Conservation (phyloP, 208 protist species). For the Leishmania guyanensis region DNA sequence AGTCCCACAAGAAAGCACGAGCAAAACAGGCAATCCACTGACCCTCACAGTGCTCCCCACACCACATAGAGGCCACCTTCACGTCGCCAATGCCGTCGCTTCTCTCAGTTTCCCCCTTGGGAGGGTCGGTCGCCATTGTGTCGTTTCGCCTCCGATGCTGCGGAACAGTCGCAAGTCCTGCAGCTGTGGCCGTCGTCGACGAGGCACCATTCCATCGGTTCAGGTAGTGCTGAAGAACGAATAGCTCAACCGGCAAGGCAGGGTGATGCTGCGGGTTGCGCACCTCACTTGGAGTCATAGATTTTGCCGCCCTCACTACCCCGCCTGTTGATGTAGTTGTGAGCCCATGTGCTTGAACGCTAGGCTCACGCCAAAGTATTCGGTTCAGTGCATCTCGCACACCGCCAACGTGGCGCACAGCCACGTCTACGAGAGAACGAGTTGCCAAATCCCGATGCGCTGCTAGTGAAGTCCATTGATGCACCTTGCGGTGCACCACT, state of each 20-base stretch:
- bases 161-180: neutral
- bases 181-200: neutral
- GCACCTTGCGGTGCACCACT: conserved; percentile 38
- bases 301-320: neutral
- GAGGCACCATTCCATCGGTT: conserved; percentile 21
- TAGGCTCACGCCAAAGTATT: conserved; percentile 50
- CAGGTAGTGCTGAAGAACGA: conserved; percentile 49
- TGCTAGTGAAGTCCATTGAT: conserved; percentile 73
- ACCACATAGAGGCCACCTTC: conserved; percentile 32
- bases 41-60: conserved; percentile 78
- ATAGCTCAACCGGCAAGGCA: conserved; percentile 43
- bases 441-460: conserved; percentile 25
- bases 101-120: neutral
- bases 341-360: neutral
- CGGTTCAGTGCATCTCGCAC: conserved; percentile 37
- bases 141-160: neutral
- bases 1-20: conserved; percentile 66
- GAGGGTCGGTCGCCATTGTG: neutral
- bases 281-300: neutral
- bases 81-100: neutral
- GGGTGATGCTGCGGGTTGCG: conserved; percentile 7
- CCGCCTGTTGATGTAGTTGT: no score
- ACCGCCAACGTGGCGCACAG: conserved; percentile 20
- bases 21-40: conserved; percentile 67
- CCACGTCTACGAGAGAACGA: conserved; percentile 20